Base-by-base conservation (phyloP, 202 grass and related monocot genomes). In the Dendrocalamus latiflorus region DNA sequence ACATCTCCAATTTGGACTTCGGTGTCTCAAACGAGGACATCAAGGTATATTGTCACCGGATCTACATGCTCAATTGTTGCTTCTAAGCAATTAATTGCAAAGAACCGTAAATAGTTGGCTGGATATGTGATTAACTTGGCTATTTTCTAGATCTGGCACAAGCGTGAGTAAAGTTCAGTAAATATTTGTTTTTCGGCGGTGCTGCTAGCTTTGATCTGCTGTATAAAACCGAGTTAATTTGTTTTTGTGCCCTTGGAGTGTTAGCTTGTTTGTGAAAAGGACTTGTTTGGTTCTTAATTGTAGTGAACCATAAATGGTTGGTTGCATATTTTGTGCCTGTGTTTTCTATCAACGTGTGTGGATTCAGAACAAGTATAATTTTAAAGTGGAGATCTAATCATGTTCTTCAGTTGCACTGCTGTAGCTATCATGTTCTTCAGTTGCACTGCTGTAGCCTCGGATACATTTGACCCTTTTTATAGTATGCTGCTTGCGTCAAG, bases 21-120 rank as follows among this genome's bases (percentile, higher is more conserved):
- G n/a, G n/a, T n/a, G n/a, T n/a, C n/a, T n/a, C n/a, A n/a, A n/a
- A n/a, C n/a, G n/a, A n/a, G n/a, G n/a, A n/a, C n/a, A 72, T 99
- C 78, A 99, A 99, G 93, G 96, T 99, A 91, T 61, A 82, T 20
- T 43, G 4, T 83, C 13, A 24, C 36, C 70, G 5, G 82, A 17
- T 65, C 10, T 43, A 26, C 37, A 16, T 43, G 24, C 69, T 8
- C 43, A 47, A 30, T 73, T 43, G 30, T 24, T 60, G 24, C 25
- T 14, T 61, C 79, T 12, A 5, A 69, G 60, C 6, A 78, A 18
- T 72, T 58, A 28, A 16, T 12, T 54, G 17, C 47, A 5, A 1
- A 65, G 18, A 34, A 24, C 22, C 18, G 22, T 59, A 25, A 14
- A 53, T 77, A 59, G 58, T 12, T 76, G 17, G 8, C 38, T 71